Percentiles rank a stretch among this genome's conserved stretches.
phyloP scores from a whole-genome alignment of 768 basidiomycete species.

The Lactifluus echinatus region DNA sequence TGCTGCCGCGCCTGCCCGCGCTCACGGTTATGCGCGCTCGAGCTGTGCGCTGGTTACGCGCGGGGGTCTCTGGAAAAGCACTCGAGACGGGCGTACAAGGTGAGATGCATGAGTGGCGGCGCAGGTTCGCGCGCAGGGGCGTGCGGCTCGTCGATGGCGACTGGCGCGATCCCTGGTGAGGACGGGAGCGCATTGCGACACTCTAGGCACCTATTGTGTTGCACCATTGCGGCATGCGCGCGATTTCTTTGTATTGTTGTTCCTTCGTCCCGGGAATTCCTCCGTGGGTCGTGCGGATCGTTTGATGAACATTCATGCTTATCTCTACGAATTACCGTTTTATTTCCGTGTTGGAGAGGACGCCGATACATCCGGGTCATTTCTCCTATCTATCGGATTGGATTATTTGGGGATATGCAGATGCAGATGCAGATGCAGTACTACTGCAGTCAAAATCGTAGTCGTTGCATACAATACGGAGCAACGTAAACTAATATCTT shows the following conservation, averaged over 20 bases:
- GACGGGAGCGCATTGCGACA: too few species aligned
- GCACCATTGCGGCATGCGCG: too few species aligned
- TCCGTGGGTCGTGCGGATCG: not conserved
- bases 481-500: too few species aligned
- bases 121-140: constrained; percentile 46
- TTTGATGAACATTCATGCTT: not conserved
- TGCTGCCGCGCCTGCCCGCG: constrained; percentile 48
- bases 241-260: too few species aligned
- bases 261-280: too few species aligned
- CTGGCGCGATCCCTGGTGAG: constrained; percentile 41
- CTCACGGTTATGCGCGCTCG: constrained; percentile 50
- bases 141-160: constrained; percentile 63
- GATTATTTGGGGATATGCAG: too few species aligned
- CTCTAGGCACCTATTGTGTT: too few species aligned
- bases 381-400: too few species aligned
- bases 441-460: too few species aligned
- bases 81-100: constrained; percentile 73
- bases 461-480: too few species aligned
- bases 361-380: too few species aligned
- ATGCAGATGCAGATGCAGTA: too few species aligned
- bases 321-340: not conserved
- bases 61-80: constrained; percentile 55
- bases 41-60: constrained; percentile 66
- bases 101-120: constrained; percentile 68
- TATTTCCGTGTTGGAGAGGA: not conserved